Evolutionary conservation across 345 rosid genomes (phyloP).

Genomic region (Turnera subulata): DNA sequence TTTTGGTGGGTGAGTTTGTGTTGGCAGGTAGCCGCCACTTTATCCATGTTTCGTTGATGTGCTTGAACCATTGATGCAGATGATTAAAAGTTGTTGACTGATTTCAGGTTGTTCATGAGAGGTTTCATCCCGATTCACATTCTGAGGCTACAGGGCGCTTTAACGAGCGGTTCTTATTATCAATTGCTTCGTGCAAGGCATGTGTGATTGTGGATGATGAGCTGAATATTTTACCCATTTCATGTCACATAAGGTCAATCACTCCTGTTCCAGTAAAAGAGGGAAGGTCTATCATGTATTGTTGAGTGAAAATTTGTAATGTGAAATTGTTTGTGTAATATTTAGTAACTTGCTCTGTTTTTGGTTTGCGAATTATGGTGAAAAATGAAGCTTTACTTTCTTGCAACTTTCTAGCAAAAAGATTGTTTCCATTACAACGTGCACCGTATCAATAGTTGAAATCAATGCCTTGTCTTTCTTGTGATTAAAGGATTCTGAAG

Average conservation of each 20-base stretch:
- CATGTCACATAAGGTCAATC: constrained; percentile 85
- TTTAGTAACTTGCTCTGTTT: no score
- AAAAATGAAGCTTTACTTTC: no score
- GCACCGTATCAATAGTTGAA: not conserved
- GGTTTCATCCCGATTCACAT: constrained; percentile 93
- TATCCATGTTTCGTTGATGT: no score
- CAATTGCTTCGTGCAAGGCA: constrained; percentile 87
- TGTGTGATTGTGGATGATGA: constrained; percentile 96
- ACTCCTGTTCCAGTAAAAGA: constrained; percentile 49
- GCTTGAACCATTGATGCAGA: not conserved
- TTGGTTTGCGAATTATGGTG: no score
- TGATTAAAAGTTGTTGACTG: constrained; percentile 1
- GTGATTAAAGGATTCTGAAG: constrained; percentile 65
- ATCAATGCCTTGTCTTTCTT: not conserved
- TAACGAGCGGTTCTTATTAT: constrained; percentile 85
- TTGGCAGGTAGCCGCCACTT: no score
- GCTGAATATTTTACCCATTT: constrained; percentile 84
- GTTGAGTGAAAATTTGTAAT: no score
- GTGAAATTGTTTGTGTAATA: no score
- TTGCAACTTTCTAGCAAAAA: no score
- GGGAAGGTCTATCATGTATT: constrained; percentile 31
- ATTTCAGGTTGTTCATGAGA: constrained; percentile 93
- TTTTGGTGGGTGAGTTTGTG: no score
- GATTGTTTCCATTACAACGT: not conserved
- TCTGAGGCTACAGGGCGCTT: constrained; percentile 81